These are phyloP conservation scores for Moesziomyces parantarcticus DNA, from an alignment of 1,284 basidiomycete species.

Conservation along the genomic window DNA sequence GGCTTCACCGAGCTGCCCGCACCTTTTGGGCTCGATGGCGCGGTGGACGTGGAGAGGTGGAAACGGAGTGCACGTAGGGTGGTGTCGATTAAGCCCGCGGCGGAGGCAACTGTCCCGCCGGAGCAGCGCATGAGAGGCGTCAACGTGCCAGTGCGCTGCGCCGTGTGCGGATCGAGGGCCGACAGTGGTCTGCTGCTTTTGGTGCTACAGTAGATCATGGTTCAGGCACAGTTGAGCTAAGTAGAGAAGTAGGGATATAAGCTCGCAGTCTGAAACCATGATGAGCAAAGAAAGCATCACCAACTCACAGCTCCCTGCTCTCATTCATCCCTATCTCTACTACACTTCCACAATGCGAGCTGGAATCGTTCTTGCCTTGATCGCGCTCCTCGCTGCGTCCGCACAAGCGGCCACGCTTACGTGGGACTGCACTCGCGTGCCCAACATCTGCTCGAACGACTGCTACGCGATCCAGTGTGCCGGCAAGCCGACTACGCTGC, in stretches of 20 bases:
- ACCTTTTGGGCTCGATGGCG: not conserved
- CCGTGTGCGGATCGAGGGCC: no score
- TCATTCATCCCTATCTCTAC: not conserved
- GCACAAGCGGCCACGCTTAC: constrained; percentile 36
- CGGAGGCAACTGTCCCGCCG: not conserved
- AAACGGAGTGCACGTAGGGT: no score
- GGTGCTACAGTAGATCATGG: no score
- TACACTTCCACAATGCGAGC: not conserved
- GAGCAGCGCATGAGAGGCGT: not conserved
- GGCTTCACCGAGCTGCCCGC: no score
- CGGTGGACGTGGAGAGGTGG: no score
- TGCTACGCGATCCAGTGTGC: constrained; percentile 53
- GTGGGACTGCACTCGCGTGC: constrained; percentile 53
- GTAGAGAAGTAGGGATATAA: no score
- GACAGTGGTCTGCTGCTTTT: no score
- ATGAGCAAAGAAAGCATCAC: no score
- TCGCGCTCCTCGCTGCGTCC: constrained; percentile 5
- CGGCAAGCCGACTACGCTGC: constrained; percentile 48
- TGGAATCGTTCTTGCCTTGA: not conserved
- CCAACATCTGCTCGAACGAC: constrained; percentile 59
- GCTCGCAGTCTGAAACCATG: no score
- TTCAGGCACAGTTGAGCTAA: no score
- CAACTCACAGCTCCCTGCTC: not conserved
- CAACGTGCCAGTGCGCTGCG: no score
- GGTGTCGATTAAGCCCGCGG: not conserved